These are phyloP conservation scores for Oryza brachyantha DNA, from an alignment of 176 grass and related monocot species.

Conservation along the genomic window DNA sequence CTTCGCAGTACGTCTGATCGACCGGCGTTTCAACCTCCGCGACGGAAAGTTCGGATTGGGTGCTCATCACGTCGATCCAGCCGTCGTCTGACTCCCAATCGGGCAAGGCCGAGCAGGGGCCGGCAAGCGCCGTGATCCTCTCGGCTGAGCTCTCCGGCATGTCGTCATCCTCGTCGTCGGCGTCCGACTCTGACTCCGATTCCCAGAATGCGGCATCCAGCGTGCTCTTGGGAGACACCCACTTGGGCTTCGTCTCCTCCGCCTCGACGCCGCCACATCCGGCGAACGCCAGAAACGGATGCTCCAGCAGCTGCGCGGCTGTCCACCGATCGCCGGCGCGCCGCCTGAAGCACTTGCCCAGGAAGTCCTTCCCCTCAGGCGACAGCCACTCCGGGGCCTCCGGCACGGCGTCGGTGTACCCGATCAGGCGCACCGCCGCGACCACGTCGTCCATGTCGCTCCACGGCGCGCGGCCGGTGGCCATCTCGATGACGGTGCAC, in stretches of 20 bases:
- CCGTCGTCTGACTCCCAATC: constrained; percentile 43
- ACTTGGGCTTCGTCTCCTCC: constrained; percentile 48
- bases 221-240: constrained; percentile 86
- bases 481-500: constrained; percentile 76
- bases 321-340: constrained; percentile 51
- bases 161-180: constrained; percentile 30
- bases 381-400: constrained; percentile 52
- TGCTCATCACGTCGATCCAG: constrained; percentile 38
- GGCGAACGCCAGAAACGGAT: constrained; percentile 49
- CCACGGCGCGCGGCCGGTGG: constrained; percentile 64
- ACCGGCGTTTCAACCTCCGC: background rate
- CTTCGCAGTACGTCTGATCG: background rate
- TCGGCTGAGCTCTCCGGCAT: constrained; percentile 18
- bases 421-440: constrained; percentile 58
- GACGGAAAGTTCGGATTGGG: background rate
- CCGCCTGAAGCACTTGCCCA: constrained; percentile 64
- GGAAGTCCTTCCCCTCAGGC: constrained; percentile 60
- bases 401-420: constrained; percentile 64
- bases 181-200: constrained; percentile 35
- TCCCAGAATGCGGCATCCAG: constrained; percentile 69
- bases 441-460: constrained; percentile 30
- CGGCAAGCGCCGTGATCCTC: constrained; percentile 33
- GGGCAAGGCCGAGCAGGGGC: constrained; percentile 17
- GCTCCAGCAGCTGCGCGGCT: constrained; percentile 57
- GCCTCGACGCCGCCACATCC: constrained; percentile 32